Conservation (phyloP, 768 basidiomycete species). For the Hydnomerulius pinastri region DNA sequence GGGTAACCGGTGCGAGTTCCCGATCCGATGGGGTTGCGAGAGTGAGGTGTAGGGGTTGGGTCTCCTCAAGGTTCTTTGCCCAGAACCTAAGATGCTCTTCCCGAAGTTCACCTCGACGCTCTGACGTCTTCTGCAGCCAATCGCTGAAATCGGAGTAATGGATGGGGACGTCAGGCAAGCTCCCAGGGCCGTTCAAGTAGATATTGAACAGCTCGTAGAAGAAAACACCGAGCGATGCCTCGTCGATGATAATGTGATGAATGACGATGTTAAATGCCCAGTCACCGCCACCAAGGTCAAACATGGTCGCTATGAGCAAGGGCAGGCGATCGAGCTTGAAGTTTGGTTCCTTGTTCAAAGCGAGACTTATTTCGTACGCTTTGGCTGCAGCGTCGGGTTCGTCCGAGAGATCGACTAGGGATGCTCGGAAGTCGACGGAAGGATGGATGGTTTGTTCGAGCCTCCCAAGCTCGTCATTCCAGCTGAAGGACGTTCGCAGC, state of each 20-base stretch:
- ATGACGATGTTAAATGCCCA: constrained; percentile 18
- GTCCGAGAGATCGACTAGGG: constrained; percentile 15
- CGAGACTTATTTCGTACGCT: constrained; percentile 18
- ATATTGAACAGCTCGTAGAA: constrained; percentile 17
- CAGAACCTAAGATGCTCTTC: constrained; percentile 16
- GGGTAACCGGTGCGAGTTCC: constrained; percentile 13
- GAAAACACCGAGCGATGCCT: constrained; percentile 19
- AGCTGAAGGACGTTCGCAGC: constrained; percentile 16
- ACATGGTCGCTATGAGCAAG: constrained; percentile 18
- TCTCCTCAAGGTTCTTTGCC: too few relatives aligned
- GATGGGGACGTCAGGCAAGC: constrained; percentile 14
- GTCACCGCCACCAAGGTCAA: too few relatives aligned
- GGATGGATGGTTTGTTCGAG: constrained; percentile 20
- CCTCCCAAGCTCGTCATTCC: constrained; percentile 17
- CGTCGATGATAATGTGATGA: constrained; percentile 22
- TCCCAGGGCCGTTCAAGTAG: constrained; percentile 15
- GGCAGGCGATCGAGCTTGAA: constrained; percentile 17
- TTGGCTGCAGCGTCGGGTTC: constrained; percentile 11
- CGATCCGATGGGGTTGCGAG: constrained; percentile 15
- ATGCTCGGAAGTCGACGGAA: constrained; percentile 14
- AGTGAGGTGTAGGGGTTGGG: too few relatives aligned
- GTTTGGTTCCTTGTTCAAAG: too few relatives aligned
- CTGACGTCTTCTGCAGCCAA: constrained; percentile 16
- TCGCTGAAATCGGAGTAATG: too few relatives aligned
- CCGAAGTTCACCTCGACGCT: constrained; percentile 13